Evolutionary conservation across 1,284 basidiomycete species (phyloP).

Genomic region (Ustilago trichophora): DNA sequence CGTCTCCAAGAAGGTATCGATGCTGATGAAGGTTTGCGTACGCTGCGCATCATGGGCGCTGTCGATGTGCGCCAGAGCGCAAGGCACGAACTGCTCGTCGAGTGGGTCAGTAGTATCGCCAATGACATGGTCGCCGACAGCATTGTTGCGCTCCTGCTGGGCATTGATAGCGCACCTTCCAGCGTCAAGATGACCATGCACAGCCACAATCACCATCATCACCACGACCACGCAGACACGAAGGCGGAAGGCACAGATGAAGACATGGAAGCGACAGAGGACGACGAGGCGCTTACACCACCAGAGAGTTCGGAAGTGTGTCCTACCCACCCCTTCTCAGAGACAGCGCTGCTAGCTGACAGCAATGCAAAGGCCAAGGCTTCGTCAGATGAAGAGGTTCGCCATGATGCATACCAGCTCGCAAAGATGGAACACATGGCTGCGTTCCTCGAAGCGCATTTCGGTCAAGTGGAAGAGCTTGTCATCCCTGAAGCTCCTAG

Average conservation of each 20-base stretch:
- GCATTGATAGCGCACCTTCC: conserved; percentile 92
- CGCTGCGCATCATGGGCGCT: conserved; percentile 90
- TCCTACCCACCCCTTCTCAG: conserved; percentile 31
- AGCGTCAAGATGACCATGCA: conserved; percentile 82
- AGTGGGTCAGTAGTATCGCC: conserved; percentile 93
- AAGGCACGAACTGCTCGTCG: conserved; percentile 79
- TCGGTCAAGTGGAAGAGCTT: conserved; percentile 85
- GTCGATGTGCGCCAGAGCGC: conserved; percentile 84
- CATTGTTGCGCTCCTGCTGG: conserved; percentile 85
- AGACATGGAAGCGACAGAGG: conserved; percentile 25
- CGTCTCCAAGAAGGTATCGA: conserved; percentile 85
- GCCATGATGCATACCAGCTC: conserved; percentile 54
- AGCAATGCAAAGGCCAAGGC: conserved; percentile 8
- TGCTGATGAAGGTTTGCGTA: conserved; percentile 75
- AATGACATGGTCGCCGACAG: conserved; percentile 99
- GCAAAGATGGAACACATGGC: conserved; percentile 80
- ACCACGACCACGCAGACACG: conserved; percentile 17
- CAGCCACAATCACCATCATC: conserved; percentile 52
- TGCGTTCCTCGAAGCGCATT: conserved; percentile 93
- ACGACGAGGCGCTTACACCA: conserved; percentile 28
- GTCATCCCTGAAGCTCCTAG: conserved; percentile 69
- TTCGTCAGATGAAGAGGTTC: conserved; percentile 8
- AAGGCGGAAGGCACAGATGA: conserved; percentile 26
- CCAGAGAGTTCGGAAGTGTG: conserved; percentile 1
- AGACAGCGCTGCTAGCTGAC: conserved; percentile 14